Percentiles rank a stretch among this genome's conserved stretches.
Conservation (phyloP, 1,284 basidiomycete genomes). For the Ustilago tritici region DNA sequence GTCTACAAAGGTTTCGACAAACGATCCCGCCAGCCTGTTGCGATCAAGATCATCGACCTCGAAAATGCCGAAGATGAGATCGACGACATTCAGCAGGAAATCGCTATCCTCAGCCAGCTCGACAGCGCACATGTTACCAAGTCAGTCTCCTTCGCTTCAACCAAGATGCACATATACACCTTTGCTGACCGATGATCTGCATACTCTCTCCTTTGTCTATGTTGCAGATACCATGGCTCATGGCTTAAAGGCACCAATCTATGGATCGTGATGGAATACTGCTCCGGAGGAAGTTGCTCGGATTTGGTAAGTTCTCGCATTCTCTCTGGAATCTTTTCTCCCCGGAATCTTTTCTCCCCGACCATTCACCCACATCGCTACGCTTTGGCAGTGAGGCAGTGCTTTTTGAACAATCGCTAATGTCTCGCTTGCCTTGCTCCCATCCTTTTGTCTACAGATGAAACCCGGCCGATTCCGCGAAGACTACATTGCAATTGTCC, state of each 20-base stretch:
- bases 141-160: slow-evolving; percentile 65
- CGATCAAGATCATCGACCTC: slow-evolving; percentile 97
- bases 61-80: slow-evolving; percentile 99
- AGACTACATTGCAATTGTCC: slow-evolving; percentile 97
- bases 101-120: slow-evolving; percentile 96
- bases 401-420: not conserved
- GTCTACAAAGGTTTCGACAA: slow-evolving; percentile 67
- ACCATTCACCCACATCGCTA: slow-evolving; percentile 11
- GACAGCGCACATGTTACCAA: slow-evolving; percentile 96
- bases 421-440: not conserved
- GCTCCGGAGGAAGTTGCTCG: slow-evolving; percentile 73
- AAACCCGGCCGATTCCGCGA: slow-evolving; percentile 96
- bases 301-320: slow-evolving; percentile 71
- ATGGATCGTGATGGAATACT: slow-evolving; percentile 99
- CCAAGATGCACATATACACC: not conserved
- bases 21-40: slow-evolving; percentile 59
- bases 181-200: not conserved
- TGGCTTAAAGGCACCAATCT: slow-evolving; percentile 91
- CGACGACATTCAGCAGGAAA: slow-evolving; percentile 99
- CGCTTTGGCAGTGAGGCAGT: not conserved
- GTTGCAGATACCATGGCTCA: slow-evolving; percentile 89
- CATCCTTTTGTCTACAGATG: slow-evolving; percentile 76
- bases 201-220: slow-evolving; percentile 55
- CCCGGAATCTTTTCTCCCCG: not conserved
- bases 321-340: not conserved